Base-by-base conservation (phyloP, 1,284 basidiomycete genomes). In the Apiotrichum gracile region DNA sequence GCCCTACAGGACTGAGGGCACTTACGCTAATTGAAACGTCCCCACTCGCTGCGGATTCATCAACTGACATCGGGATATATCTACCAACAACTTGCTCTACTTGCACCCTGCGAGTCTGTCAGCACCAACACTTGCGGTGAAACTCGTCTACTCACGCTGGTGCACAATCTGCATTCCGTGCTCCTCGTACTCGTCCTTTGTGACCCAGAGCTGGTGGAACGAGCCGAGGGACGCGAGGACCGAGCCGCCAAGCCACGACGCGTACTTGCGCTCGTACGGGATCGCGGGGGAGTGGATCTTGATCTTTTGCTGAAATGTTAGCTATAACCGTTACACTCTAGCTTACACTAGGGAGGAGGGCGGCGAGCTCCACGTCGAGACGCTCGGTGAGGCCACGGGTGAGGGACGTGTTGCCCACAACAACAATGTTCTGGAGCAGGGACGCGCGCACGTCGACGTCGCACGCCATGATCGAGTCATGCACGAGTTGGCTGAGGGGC, bases 211-310 rank as follows among this genome's bases (percentile, higher is more conserved):
- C 58, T 67, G 67, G 53, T 97, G 92, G 82, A 97, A 97, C 16
- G 91, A 94, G 26, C 93, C 93, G 66, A 97, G 76, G 67, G 88
- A 91, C 1, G 87, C 91, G 51, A 97, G 79, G 61, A 97, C 92
- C 61, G 88, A 91, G 25, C 92, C 92, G 17, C 92, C 92, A 9
- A 97, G 78, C 93, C 93, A 97, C 17, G 86, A 85, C 13, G 89
- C 86, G 70, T 89, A 94, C 55, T 86, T 82, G 45, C 92, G 82
- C 73, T 97, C 92, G 50, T 85, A 81, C 0, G 88, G 83, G 68
- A 92, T 92, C 12, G 90, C 89, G 13, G 91, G 87, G 0, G 89
- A 85, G 66, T 94, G 90, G 44, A 96, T 86, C 79, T 92, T 93
- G 66, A 79, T 74, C 62, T 79, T 79, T 69, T 76, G 72, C 73